These are phyloP conservation scores for Lactuca saligna DNA, from an alignment of 129 eudicot genomes.

Conservation along the genomic window DNA sequence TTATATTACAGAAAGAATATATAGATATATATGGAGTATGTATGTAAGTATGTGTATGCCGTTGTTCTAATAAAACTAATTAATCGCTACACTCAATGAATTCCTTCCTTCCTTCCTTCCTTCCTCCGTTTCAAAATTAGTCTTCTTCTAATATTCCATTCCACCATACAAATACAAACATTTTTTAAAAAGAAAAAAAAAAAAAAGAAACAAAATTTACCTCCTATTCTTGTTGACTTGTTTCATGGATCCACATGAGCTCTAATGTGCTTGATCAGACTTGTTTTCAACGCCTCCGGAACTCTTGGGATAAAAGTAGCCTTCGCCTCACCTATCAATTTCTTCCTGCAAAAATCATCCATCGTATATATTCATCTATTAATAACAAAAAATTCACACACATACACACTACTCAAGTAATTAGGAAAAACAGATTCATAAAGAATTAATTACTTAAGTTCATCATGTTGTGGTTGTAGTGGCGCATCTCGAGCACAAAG, in stretches of 20 bases:
- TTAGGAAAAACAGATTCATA: too few species aligned
- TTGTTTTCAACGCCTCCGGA: constrained; percentile 72
- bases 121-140: constrained; percentile 21
- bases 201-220: constrained; percentile 24
- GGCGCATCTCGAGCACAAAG: constrained; percentile 36
- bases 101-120: constrained; percentile 10
- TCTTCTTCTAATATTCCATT: neutral
- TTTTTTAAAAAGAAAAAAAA: too few species aligned
- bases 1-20: constrained; percentile 47
- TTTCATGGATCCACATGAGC: constrained; percentile 40
- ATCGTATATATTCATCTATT: neutral
- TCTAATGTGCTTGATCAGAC: constrained; percentile 56
- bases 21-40: neutral
- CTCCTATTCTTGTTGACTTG: constrained; percentile 1
- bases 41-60: constrained; percentile 11
- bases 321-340: constrained; percentile 71
- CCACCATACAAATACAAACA: constrained; percentile 17
- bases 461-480: constrained; percentile 23
- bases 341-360: constrained; percentile 44
- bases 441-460: constrained; percentile 45
- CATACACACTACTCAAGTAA: too few species aligned
- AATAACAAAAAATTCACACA: neutral
- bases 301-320: constrained; percentile 43
- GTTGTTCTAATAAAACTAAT: constrained; percentile 22
- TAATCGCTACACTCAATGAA: constrained; percentile 11